phyloP scores from a whole-genome alignment of 495 filamentous ascomycete species.

The Paragyromitra xinjiangensis region DNA sequence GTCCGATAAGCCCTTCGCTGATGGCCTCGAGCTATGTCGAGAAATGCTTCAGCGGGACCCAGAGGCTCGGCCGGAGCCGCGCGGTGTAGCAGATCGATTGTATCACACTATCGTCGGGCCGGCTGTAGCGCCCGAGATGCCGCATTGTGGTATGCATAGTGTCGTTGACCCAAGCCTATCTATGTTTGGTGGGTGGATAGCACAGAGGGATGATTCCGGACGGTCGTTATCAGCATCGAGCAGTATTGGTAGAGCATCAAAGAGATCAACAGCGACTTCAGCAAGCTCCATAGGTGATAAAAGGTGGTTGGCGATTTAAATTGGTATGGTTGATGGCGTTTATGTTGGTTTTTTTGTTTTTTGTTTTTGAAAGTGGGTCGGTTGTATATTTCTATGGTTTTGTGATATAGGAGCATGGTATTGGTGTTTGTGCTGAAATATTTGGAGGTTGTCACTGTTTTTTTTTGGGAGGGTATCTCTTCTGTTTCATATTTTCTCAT shows the following conservation, averaged over 20 bases:
- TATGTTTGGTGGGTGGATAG: constrained; percentile 39
- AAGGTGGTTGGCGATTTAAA: constrained; percentile 44
- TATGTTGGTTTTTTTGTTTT: constrained; percentile 12
- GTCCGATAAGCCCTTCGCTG: constrained; percentile 64
- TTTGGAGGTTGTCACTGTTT: constrained; percentile 15
- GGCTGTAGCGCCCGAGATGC: constrained; percentile 17
- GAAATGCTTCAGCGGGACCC: constrained; percentile 62
- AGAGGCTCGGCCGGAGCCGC: constrained; percentile 59
- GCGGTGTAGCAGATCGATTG: constrained; percentile 56
- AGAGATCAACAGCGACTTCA: constrained; percentile 34
- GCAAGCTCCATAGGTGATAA: constrained; percentile 32
- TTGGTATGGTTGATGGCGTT: constrained; percentile 7
- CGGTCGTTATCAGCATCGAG: constrained; percentile 30
- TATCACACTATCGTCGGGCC: constrained; percentile 41
- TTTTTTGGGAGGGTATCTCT: constrained; percentile 8
- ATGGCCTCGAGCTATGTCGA: constrained; percentile 60
- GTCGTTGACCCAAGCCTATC: constrained; percentile 18
- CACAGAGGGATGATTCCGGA: constrained; percentile 20
- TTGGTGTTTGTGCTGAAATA: constrained; percentile 25
- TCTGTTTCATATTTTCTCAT: constrained; percentile 1
- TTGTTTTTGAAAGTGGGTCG: background rate
- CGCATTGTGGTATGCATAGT: constrained; percentile 46
- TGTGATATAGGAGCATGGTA: constrained; percentile 26
- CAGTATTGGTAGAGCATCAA: constrained; percentile 38
- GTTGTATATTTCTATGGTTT: constrained; percentile 25